phyloP scores from a whole-genome alignment of 441 rosid species.

The Pelargonium myrrhifolium region DNA sequence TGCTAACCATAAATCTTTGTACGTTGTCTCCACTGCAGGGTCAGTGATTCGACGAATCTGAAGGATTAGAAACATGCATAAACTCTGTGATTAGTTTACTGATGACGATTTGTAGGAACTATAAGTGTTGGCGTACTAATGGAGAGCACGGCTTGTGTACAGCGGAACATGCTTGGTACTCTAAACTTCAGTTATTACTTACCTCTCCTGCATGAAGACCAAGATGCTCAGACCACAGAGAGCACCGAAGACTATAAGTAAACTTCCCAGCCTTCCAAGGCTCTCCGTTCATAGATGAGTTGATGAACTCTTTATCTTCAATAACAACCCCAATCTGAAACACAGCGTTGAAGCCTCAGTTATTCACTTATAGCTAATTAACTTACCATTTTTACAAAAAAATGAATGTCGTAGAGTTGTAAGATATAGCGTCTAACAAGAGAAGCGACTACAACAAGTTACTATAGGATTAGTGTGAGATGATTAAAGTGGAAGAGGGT shows the following conservation, averaged over 20 bases:
- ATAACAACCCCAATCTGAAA: constrained; percentile 76
- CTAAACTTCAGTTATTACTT: constrained; percentile 18
- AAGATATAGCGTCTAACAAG: too few species aligned
- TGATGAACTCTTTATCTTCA: constrained; percentile 80
- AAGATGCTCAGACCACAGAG: constrained; percentile 97
- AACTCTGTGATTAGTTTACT: background rate
- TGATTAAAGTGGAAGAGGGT: too few species aligned
- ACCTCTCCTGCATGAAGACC: constrained; percentile 82
- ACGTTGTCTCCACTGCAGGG: constrained; percentile 78
- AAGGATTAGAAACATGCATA: constrained; percentile 7
- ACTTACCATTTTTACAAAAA: too few species aligned
- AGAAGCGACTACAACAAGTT: too few species aligned
- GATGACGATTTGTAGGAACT: background rate
- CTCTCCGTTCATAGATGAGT: constrained; percentile 82
- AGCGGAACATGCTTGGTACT: background rate
- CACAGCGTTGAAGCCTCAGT: constrained; percentile 11
- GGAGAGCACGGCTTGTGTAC: background rate
- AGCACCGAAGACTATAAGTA: constrained; percentile 70
- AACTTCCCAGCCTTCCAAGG: constrained; percentile 96
- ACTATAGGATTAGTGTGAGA: too few species aligned
- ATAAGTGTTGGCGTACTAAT: background rate
- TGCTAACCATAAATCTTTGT: constrained; percentile 74
- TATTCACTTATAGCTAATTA: background rate
- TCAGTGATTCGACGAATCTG: constrained; percentile 68
- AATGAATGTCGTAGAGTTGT: too few species aligned